Evolutionary conservation across 345 rosid genomes (phyloP), one percentile per base, ranked within the genome.

Genomic region (Psidium guajava): DNA sequence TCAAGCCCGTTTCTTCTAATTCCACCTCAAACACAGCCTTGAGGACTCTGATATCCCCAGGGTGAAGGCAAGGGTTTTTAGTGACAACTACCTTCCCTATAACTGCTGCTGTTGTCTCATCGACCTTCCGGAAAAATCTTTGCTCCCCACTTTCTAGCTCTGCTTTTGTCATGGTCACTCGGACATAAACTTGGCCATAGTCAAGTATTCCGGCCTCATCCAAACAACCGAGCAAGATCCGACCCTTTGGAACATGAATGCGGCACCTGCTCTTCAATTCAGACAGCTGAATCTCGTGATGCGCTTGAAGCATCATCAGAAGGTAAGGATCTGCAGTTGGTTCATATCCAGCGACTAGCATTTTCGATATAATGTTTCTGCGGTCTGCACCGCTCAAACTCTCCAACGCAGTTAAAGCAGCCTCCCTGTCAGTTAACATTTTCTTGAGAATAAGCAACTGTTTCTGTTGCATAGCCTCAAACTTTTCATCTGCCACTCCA

Each of bases 51-150:
- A 97, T 54, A 86, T 97, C 99, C 84, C 99, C 98, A 2, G 98
- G 99, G 86, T 97, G 98, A 89, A 97, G 98, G 84, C 98, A 97
- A 32, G 99, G 99, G 87, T 95, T 97, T 87, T 93, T 97, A 22
- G 99, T 97, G 87, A 97, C 98, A 22, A 95, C 91, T 82, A 95
- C 95, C 90, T 92, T 93, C 61, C 98, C 98, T 24, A 88, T 57
- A 15, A 97, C 87, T 83, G 93, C 85, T 44, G 96, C 88, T 81
- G 98, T 94, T 86, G 85, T 90, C 83, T 93, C 96, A 85, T 96
- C 96, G 32, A 92, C 90, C 91, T 86, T 94, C 20, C 0, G 87
- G 87, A 93, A 97, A 88, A 86, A 90, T 58, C 89, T 92, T 85
- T 90, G 94, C 54, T 92, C 94, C 36, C 88, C 84, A 57, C 86